Percentiles rank a stretch among this genome's conserved stretches.
These are phyloP conservation scores for Boletus pseudopeckii DNA, from an alignment of 768 basidiomycete genomes.

Conservation along the genomic window DNA sequence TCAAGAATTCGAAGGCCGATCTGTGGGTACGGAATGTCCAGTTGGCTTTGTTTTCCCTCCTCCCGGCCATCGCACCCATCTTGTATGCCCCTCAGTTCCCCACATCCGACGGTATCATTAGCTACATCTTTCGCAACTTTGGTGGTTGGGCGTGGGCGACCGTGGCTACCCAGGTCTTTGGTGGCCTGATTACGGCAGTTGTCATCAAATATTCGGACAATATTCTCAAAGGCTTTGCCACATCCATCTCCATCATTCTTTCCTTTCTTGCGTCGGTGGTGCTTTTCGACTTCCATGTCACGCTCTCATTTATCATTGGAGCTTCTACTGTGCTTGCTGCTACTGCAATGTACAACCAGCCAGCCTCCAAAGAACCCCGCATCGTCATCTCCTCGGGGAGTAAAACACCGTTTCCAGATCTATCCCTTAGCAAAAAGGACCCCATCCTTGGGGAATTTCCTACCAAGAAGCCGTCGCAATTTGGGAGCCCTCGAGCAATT, in stretches of 20 bases:
- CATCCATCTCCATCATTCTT: conserved; percentile 87
- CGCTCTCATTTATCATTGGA: conserved; percentile 82
- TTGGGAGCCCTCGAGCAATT: conserved; percentile 48
- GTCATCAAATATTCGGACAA: conserved; percentile 98
- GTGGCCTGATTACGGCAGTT: conserved; percentile 89
- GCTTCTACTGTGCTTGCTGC: conserved; percentile 80
- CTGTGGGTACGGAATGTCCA: conserved; percentile 92
- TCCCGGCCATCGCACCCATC: conserved; percentile 85
- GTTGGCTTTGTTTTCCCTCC: conserved; percentile 82
- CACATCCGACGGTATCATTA: conserved; percentile 47
- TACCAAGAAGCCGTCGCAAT: conserved; percentile 44
- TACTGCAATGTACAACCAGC: conserved; percentile 95
- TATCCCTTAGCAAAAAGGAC: conserved; percentile 46
- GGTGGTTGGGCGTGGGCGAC: conserved; percentile 95
- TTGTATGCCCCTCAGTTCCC: conserved; percentile 48
- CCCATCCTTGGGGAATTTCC: conserved; percentile 61
- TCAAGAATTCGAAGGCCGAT: conserved; percentile 79
- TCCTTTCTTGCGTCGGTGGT: conserved; percentile 92
- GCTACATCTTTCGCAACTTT: conserved; percentile 78
- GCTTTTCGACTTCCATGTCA: conserved; percentile 88
- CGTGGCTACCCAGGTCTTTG: conserved; percentile 84
- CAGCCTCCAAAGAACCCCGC: conserved; percentile 38
- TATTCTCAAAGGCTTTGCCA: conserved; percentile 96
- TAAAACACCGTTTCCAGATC: conserved; percentile 38
- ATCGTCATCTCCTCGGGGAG: conserved; percentile 33